Evolutionary conservation across 495 filamentous ascomycete species (phyloP), one percentile per base, ranked within the genome.

Genomic region (Xylaria sp.): DNA sequence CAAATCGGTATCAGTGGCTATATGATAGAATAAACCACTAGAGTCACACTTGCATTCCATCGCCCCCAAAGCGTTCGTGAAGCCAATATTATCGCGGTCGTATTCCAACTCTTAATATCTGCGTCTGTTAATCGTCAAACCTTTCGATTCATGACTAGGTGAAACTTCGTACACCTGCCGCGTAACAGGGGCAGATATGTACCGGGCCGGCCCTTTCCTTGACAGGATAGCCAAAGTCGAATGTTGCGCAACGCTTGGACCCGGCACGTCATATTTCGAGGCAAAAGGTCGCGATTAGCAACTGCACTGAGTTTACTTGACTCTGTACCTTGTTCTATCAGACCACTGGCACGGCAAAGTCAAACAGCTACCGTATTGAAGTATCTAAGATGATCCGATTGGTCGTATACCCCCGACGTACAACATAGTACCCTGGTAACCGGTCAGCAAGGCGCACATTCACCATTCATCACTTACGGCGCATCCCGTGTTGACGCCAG

Each of bases 391-490:
- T 50, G 64, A 67, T 67, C 29, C 64, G n/a, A 53, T 55, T 55
- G 46, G 33, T 1, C 31, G 48, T 55, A 31, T 35, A 52, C 43
- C 9, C 24, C 41, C 43, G 41, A 46, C 61, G 41, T 64, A 48
- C 29, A 66, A 66, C 62, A 40, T 63, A 8, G 48, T 19, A 44
- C 40, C 61, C 41, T 41, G 61, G 61, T 12, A 24, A 66, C 62
- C 19, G 62, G 26, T 66, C 29, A 66, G 44, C 17, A 33, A 3
- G 14, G 44, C 37, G 61, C 43, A 46, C 15, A 52, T 24, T 50
- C 26, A 48, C 44, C 29, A 29, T 52, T 40, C 44, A n/a, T 33
- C 59, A 43, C 35, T 24, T 62, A 21, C 59, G 37, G 59, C 21
- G 59, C 59, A 41, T 41, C 26, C 58, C 37, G 59, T 43, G 14